Base-by-base conservation (phyloP, 164 flowering plant species). In the Echeveria elegans region DNA sequence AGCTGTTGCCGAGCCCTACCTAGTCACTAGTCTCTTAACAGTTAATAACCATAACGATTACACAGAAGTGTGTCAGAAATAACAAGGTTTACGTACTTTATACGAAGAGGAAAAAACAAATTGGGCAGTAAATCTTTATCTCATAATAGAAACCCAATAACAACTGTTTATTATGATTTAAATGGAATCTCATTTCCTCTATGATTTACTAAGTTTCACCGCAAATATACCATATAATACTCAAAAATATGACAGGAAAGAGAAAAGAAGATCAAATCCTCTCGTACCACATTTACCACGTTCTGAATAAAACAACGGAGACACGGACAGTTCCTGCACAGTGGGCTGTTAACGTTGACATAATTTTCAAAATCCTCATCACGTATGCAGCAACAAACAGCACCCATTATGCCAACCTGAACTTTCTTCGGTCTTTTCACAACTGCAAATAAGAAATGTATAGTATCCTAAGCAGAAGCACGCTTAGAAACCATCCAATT, bases 371-470 rank as follows among this genome's bases (percentile, higher is more conserved):
- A 74, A 64, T 83, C 88, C 68, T 83, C 86, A 14, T 58, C 74
- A 40, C 68, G 84, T 74, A 88, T 66, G 68, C 98, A 93, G 81
- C 92, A 85, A 77, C 96, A 93, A 66, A 79, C 87, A 53, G 92
- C 68, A 64, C 92, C 98, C 98, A 92, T 92, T 40, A 50, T 75
- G 69, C 73, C 68, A 68, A 69, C 29, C 65, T 31, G 43, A 72
- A 68, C 48, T 69, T 67, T 64, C 23, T 56, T 29, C 18, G 32
- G n/a, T 15, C 34, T 56, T 15, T 56, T 28, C 12, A 52, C 58
- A 52, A 23, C 58, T 52, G 29, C 58, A 8, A 19, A 48, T 7
- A 19, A 48, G 7, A 48, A 48, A 48, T 19, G 1, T 48, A 19
- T 19, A 18, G 5, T n/a, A 48, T 48, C 4, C 53, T 48, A 16